Base-by-base conservation (phyloP, 768 basidiomycete genomes). In the Crucibulum laeve region DNA sequence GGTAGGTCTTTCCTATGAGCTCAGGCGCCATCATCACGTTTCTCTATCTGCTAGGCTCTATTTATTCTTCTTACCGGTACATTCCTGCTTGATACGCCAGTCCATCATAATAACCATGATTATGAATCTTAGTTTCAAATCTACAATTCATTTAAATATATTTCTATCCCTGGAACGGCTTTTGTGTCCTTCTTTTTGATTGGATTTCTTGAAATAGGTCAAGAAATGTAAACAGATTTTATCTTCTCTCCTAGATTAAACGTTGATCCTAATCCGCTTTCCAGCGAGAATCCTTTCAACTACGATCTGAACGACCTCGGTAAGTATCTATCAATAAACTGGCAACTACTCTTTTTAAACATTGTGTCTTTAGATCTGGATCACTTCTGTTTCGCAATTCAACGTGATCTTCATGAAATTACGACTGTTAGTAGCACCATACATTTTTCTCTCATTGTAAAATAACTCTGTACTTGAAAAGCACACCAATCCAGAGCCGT, bases 351-450 rank as follows among this genome's bases (percentile, higher is more conserved):
- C 21, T 7, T 7, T 11, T 24, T 35, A 32, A 43, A 18, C 24
- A 18, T 35, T 43, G 55, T 45, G 44, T 53, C 41, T 39, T 4
- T 44, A 74, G 78, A 80, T 54, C 66, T 86, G 23, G 84, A 87
- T 56, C 57, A 63, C 28, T 85, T 82, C 68, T 83, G 81, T 51
- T 61, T 79, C 7, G 58, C 70, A n/a, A 73, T 87, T 46, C 72
- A 79, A 50, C 65, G 77, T 11, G 82, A 85, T 50, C 66, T 87
- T 1, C 77, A 80, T 39, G 79, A 84, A 57, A 79, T 87, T 52
- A 84, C 82, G 2, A 73, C 78, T 44, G 81, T 83, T 56, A 32
- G 79, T 64, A 19, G n/a, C 18, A 15, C 38, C 37, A n/a, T 32
- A 13, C 8, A 15, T 24, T 26, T 7, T 22, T 5, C 5, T 5